phyloP scores from a whole-genome alignment of 2,329 filamentous ascomycete genomes.

The Stromatinia cepivora region DNA sequence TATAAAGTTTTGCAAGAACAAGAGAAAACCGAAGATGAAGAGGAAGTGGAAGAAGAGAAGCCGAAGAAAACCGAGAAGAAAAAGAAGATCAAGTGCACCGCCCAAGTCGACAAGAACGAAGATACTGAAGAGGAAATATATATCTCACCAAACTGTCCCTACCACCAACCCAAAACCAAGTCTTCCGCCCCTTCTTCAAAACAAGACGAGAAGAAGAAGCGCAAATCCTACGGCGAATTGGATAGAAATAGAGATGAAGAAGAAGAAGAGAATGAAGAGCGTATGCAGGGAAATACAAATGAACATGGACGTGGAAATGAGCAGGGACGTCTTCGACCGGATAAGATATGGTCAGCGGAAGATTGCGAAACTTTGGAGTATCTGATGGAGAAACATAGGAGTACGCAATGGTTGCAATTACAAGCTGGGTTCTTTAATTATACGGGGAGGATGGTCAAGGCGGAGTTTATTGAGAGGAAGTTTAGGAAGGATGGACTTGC shows the following conservation, averaged over 20 bases:
- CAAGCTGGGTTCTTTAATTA: constrained; percentile 40
- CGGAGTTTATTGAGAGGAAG: constrained; percentile 39
- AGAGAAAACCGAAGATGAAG: constrained; percentile 17
- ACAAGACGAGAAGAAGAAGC: constrained; percentile 13
- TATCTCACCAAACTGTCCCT: constrained; percentile 10
- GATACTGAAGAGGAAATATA: constrained; percentile 10
- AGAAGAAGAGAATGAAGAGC: background rate
- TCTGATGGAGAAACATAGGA: constrained; percentile 32
- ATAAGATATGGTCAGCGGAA: constrained; percentile 34
- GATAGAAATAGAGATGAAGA: background rate
- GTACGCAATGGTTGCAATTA: constrained; percentile 39
- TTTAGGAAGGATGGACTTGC: constrained; percentile 33
- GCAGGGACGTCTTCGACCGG: constrained; percentile 26
- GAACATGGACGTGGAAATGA: background rate
- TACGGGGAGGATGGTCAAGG: constrained; percentile 39
- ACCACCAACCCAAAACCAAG: constrained; percentile 5
- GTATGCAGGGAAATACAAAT: background rate
- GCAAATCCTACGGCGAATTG: constrained; percentile 9
- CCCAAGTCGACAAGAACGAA: constrained; percentile 3
- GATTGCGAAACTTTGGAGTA: constrained; percentile 39
- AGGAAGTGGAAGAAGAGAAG: background rate
- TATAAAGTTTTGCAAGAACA: constrained; percentile 27
- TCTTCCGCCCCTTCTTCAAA: background rate
- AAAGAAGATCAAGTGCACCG: background rate
- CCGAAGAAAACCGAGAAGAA: background rate